These are phyloP conservation scores for Mucuna pruriens DNA, from an alignment of 306 rosid genomes.

Conservation along the genomic window DNA sequence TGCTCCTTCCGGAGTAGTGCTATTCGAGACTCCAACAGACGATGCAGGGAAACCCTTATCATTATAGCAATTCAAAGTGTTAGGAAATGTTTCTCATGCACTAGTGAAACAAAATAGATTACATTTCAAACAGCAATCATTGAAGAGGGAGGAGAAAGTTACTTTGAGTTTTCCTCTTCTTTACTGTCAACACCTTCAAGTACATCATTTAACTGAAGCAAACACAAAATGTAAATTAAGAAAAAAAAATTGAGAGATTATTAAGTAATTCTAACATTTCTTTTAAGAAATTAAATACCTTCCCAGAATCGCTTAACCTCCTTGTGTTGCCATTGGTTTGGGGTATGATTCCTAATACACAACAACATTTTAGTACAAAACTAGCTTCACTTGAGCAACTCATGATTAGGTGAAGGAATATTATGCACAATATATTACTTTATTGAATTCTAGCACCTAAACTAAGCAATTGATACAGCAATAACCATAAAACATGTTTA, in stretches of 20 bases:
- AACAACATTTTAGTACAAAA: constrained; percentile 33
- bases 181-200: constrained; percentile 41
- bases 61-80: constrained; percentile 32
- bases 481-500: constrained; percentile 23
- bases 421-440: neutral
- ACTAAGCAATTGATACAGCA: constrained; percentile 9
- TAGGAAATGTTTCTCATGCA: constrained; percentile 30
- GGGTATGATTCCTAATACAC: constrained; percentile 39
- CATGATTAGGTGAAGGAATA: constrained; percentile 24
- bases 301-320: constrained; percentile 49
- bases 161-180: constrained; percentile 68
- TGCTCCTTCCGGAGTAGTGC: constrained; percentile 66
- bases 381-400: neutral
- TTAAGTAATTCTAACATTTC: neutral
- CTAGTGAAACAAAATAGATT: constrained; percentile 10
- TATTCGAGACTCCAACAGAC: constrained; percentile 56
- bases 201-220: constrained; percentile 52
- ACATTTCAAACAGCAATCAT: constrained; percentile 34
- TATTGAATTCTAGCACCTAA: constrained; percentile 12
- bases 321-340: constrained; percentile 45
- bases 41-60: constrained; percentile 59
- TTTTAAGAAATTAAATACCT: constrained; percentile 38
- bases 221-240: constrained; percentile 24
- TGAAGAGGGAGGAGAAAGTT: constrained; percentile 37
- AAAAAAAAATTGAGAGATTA: neutral